These are phyloP conservation scores for Boechera stricta DNA, from an alignment of 345 rosid species.

Conservation along the genomic window DNA sequence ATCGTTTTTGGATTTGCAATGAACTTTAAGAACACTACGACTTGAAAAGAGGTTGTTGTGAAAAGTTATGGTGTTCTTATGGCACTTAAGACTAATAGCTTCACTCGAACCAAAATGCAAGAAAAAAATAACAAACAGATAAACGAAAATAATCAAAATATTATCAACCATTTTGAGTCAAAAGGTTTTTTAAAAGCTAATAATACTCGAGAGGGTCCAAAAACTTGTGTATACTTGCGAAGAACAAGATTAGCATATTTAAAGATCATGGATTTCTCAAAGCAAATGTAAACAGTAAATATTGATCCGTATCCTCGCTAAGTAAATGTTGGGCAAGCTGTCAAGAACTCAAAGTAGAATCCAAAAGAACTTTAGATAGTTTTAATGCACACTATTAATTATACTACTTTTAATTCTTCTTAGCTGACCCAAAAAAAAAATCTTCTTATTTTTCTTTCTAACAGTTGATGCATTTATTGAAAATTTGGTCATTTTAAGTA, in stretches of 20 bases:
- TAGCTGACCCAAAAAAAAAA: too few relatives aligned
- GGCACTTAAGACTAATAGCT: background rate
- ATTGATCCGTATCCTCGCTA: too few relatives aligned
- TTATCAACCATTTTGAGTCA: background rate
- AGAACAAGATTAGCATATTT: background rate
- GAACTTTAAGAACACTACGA: conserved; percentile 17
- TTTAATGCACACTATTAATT: background rate
- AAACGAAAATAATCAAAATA: background rate
- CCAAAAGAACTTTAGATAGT: background rate
- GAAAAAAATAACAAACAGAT: background rate
- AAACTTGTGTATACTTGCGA: background rate
- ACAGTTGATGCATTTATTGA: background rate
- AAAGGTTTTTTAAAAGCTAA: background rate
- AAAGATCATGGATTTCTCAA: background rate
- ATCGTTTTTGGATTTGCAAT: conserved; percentile 14
- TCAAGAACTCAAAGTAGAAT: background rate
- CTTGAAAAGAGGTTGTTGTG: conserved; percentile 12
- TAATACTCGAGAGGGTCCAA: background rate
- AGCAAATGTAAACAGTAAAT: background rate
- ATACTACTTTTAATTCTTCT: background rate
- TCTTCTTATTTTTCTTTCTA: background rate
- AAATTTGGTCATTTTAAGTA: background rate
- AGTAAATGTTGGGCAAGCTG: background rate
- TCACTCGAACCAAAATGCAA: background rate
- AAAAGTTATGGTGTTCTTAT: conserved; percentile 6